Percentiles rank a stretch among this genome's conserved stretches.
Evolutionary conservation across 2,329 filamentous ascomycete genomes (phyloP).

Genomic region (Curvularia sp.): DNA sequence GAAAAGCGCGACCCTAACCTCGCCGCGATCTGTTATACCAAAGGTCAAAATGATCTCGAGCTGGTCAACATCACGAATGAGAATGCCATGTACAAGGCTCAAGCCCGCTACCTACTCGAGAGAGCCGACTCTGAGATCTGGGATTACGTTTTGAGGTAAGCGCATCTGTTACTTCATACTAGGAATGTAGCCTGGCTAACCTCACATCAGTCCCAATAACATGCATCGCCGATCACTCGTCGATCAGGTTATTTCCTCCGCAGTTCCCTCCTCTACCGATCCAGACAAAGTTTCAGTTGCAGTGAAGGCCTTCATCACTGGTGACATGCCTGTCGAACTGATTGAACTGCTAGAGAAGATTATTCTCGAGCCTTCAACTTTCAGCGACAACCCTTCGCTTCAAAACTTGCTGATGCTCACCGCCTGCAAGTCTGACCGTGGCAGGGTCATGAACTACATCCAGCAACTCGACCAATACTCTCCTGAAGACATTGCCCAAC

Average conservation of each 20-base stretch:
- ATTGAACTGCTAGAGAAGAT: conserved; percentile 99
- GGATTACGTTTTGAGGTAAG: conserved; percentile 79
- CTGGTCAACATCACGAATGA: conserved; percentile 98
- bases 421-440: conserved; percentile 94
- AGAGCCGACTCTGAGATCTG: conserved; percentile 90
- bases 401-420: conserved; percentile 97
- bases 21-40: conserved; percentile 91
- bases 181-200: background rate
- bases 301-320: conserved; percentile 89
- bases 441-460: conserved; percentile 94
- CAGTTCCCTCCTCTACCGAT: conserved; percentile 82
- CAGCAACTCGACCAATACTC: conserved; percentile 89
- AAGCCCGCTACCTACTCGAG: conserved; percentile 92
- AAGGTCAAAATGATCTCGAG: conserved; percentile 97
- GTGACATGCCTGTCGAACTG: conserved; percentile 89
- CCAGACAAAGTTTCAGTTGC: conserved; percentile 94
- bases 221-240: conserved; percentile 91
- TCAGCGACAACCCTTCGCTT: conserved; percentile 95
- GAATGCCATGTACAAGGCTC: conserved; percentile 99
- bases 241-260: conserved; percentile 94
- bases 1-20: conserved; percentile 98
- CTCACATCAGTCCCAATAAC: conserved; percentile 75
- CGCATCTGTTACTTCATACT: background rate
- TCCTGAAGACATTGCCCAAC: conserved; percentile 87
- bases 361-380: conserved; percentile 97